Base-by-base conservation (phyloP, 2,329 filamentous ascomycete genomes). In the Fusarium sp. region DNA sequence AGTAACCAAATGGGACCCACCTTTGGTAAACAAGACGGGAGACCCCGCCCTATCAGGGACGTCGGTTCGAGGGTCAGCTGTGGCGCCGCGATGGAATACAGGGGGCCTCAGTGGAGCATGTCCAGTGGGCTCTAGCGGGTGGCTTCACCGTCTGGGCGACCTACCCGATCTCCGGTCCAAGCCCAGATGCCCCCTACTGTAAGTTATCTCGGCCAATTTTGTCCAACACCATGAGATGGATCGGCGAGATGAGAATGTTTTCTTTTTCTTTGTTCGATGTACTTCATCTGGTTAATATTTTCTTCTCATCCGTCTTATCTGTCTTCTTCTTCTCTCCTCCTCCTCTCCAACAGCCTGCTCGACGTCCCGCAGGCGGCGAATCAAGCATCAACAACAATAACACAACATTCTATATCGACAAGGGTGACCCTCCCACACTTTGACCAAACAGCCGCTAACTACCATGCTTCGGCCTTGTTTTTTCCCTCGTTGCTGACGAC, bases 1-100 rank as follows among this genome's bases (percentile, higher is more conserved):
- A 72, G 70, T 68, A 77, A 76, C 76, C 72, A 78, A 50, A 64
- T 61, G 56, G 58, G 72, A 35, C 60, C 76, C 76, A 78, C 74
- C 22, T 50, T 15, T 8, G 59, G 76, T 78, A 79, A 78, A 78
- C 76, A 78, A 78, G 45, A 65, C 30, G 25, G 20, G 38, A 63
- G 40, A 62, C 72, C 70, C 70, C 72, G 57, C 66, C 70, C 75
- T 77, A 79, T 79, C 74, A 78, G 43, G 56, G 54, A 61, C 67
- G 52, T 50, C 56, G 17, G 17, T 32, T 32, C n/a, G 56, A 30
- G 56, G 65, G 66, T 64, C 66, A 66, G 52, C 71, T 71, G 70
- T 67, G 71, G 76, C 68, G 68, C 63, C 52, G n/a, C 14, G 27
- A 37, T 37, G 35, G 35, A n/a, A 47, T 56, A 73, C 72, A 73